These are phyloP conservation scores for Arthrobotrys conoides DNA, from an alignment of 2,329 filamentous ascomycete genomes.

Conservation along the genomic window DNA sequence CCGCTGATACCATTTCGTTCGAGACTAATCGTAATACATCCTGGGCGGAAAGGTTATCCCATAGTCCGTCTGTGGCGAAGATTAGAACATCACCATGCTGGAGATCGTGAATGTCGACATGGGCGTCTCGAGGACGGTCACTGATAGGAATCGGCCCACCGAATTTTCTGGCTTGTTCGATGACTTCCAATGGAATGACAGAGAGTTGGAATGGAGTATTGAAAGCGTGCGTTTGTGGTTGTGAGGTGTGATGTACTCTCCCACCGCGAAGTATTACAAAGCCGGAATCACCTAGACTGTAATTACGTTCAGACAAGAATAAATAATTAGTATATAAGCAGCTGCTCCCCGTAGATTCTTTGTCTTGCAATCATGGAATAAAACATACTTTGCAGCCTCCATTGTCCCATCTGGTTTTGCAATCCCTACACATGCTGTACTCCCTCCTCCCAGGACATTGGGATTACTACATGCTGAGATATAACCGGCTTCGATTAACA, in stretches of 20 bases:
- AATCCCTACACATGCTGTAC: slow-evolving; percentile 90
- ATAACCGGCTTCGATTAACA: slow-evolving; percentile 86
- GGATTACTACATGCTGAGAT: slow-evolving; percentile 82
- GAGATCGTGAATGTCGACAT: slow-evolving; percentile 80
- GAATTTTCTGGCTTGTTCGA: slow-evolving; percentile 84
- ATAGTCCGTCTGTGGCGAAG: slow-evolving; percentile 93
- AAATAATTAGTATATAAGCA: no score
- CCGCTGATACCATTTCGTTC: slow-evolving; percentile 78
- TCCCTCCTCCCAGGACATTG: slow-evolving; percentile 83
- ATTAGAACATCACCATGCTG: slow-evolving; percentile 94
- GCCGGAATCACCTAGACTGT: slow-evolving; percentile 87
- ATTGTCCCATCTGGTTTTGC: slow-evolving; percentile 80
- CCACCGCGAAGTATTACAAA: slow-evolving; percentile 89
- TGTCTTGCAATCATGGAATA: no score
- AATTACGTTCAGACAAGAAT: slow-evolving; percentile 21
- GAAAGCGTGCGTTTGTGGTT: slow-evolving; percentile 94
- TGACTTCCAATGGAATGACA: slow-evolving; percentile 83
- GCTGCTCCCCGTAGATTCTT: slow-evolving; percentile 10
- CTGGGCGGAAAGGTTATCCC: slow-evolving; percentile 94
- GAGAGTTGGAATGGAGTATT: slow-evolving; percentile 97
- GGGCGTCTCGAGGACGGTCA: slow-evolving; percentile 87
- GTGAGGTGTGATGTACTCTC: slow-evolving; percentile 84
- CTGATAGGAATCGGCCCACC: slow-evolving; percentile 81
- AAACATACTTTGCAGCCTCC: slow-evolving; percentile 83
- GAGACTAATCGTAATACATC: slow-evolving; percentile 87